Conservation (phyloP, 331 rosid species). For the Acacia concinna region DNA sequence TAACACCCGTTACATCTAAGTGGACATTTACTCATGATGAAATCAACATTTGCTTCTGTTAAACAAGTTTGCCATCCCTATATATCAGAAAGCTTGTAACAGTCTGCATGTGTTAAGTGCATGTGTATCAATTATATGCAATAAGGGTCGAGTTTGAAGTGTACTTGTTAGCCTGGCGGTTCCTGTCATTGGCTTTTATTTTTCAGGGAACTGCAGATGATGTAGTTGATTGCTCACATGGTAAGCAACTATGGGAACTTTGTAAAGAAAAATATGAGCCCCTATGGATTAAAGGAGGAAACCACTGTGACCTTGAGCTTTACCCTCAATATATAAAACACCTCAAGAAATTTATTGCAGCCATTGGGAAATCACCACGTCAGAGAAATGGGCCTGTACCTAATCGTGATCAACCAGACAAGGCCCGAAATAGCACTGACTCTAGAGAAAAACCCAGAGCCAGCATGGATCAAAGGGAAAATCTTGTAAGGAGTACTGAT, state of each 20-base stretch:
- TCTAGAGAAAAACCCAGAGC: conserved; percentile 66
- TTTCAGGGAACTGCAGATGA: conserved; percentile 79
- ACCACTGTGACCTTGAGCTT: conserved; percentile 82
- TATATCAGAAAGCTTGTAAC: conserved; percentile 10
- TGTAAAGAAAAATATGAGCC: conserved; percentile 92
- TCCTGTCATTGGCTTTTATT: conserved; percentile 31
- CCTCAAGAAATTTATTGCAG: conserved; percentile 67
- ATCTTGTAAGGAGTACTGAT: conserved; percentile 47
- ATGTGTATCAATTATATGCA: neutral
- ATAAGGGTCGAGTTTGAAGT: conserved; percentile 11
- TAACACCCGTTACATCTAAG: conserved; percentile 4
- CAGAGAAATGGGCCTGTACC: conserved; percentile 43
- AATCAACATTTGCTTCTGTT: neutral
- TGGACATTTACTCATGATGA: conserved; percentile 1
- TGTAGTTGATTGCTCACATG: conserved; percentile 89
- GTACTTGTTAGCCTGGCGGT: conserved; percentile 23
- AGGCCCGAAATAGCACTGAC: conserved; percentile 68
- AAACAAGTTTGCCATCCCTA: neutral
- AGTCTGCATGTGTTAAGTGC: neutral
- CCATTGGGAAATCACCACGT: conserved; percentile 52
- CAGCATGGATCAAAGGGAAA: conserved; percentile 65
- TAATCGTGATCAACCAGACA: conserved; percentile 49
- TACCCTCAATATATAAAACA: conserved; percentile 82
- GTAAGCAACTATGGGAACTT: conserved; percentile 84
- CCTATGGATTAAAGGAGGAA: conserved; percentile 85